These are phyloP conservation scores for Psilocybe subaeruginosa DNA, from an alignment of 768 basidiomycete species.

Conservation along the genomic window DNA sequence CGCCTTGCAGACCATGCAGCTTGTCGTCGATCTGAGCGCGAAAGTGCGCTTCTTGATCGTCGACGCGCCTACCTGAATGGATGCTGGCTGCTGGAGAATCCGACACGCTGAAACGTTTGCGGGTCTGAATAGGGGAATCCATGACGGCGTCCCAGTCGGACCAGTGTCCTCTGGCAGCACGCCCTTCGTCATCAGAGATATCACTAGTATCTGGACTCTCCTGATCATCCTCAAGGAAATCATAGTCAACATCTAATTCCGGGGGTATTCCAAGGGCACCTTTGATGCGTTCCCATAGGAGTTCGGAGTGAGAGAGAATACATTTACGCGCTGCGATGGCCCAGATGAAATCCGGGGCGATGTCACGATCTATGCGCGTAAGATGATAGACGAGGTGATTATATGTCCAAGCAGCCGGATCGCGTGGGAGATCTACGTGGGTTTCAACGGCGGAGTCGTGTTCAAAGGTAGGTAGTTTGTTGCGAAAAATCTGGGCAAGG, in stretches of 20 bases:
- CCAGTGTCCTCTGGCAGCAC: constrained; percentile 34
- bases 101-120: constrained; percentile 25
- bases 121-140: constrained; percentile 43
- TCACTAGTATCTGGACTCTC: constrained; percentile 39
- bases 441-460: constrained; percentile 15
- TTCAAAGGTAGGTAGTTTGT: constrained; percentile 14
- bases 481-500: constrained; percentile 70
- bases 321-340: constrained; percentile 73
- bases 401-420: constrained; percentile 76
- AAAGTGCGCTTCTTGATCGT: constrained; percentile 22
- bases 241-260: constrained; percentile 72
- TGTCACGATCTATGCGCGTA: constrained; percentile 60
- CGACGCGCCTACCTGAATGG: constrained; percentile 14
- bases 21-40: constrained; percentile 23
- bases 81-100: constrained; percentile 21
- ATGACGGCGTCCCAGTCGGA: constrained; percentile 48
- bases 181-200: constrained; percentile 44
- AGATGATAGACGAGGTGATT: constrained; percentile 71
- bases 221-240: constrained; percentile 29
- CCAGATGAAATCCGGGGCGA: constrained; percentile 75
- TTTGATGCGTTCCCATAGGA: constrained; percentile 92
- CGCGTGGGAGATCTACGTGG: constrained; percentile 39
- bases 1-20: constrained; percentile 19
- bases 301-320: constrained; percentile 75
- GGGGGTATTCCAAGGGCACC: constrained; percentile 86